Conservation (phyloP, 129 eudicot species). For the Escallonia herrerae region DNA sequence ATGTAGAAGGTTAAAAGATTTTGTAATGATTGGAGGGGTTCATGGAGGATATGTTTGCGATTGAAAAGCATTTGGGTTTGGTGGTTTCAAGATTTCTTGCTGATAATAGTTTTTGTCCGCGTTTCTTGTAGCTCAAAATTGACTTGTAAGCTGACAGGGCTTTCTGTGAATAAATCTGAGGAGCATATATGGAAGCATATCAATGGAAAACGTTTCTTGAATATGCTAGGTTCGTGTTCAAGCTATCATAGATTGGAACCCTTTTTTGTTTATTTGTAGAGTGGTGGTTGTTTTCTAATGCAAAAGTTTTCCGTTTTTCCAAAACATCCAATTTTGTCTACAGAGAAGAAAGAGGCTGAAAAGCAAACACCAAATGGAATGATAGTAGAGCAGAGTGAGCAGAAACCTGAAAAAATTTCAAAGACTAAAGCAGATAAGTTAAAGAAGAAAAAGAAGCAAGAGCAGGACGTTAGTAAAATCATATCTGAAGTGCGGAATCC, state of each 20-base stretch:
- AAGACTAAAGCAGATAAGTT: slow-evolving; percentile 27
- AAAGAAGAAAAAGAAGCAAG: slow-evolving; percentile 34
- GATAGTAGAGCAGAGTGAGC: slow-evolving; percentile 21
- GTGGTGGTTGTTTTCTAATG: not conserved
- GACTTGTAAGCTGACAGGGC: slow-evolving; percentile 72
- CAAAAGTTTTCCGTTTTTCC: not conserved
- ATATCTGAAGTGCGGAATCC: slow-evolving; percentile 56
- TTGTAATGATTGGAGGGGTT: too few relatives aligned
- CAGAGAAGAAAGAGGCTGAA: slow-evolving; percentile 76
- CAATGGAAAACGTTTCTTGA: slow-evolving; percentile 74
- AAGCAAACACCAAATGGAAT: slow-evolving; percentile 33
- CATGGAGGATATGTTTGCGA: not conserved
- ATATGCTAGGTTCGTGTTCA: slow-evolving; percentile 73
- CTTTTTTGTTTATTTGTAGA: not conserved
- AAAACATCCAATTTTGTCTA: slow-evolving; percentile 15
- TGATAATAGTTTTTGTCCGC: not conserved
- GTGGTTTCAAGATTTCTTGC: not conserved
- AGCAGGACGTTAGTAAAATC: slow-evolving; percentile 32
- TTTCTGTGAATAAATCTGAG: slow-evolving; percentile 68
- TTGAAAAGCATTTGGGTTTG: not conserved
- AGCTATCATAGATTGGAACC: not conserved
- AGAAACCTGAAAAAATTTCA: slow-evolving; percentile 26
- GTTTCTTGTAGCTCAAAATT: slow-evolving; percentile 55
- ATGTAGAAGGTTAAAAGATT: too few relatives aligned
- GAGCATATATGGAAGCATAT: slow-evolving; percentile 99